Evolutionary conservation across 1,284 basidiomycete species (phyloP).

Genomic region (Sanghuangporus sanghuang): DNA sequence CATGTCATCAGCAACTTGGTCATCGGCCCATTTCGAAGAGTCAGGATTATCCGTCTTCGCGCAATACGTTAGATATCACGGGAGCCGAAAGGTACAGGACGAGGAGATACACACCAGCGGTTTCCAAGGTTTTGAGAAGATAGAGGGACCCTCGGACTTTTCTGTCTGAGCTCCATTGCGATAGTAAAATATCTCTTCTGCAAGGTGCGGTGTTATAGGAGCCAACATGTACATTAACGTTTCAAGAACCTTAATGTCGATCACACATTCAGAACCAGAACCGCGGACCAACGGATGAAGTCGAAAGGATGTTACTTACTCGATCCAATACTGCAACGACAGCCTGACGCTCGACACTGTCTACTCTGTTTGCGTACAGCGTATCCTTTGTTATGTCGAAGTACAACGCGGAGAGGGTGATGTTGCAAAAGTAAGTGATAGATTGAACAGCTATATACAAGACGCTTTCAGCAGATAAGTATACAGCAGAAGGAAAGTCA

Average conservation of each 20-base stretch:
- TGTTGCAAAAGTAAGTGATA: constrained; percentile 63
- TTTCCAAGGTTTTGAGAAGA: constrained; percentile 62
- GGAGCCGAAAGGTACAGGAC: background rate
- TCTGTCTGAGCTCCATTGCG: constrained; percentile 29
- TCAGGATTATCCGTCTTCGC: constrained; percentile 24
- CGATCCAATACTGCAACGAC: constrained; percentile 72
- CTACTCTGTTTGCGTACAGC: constrained; percentile 69
- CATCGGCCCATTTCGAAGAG: constrained; percentile 52
- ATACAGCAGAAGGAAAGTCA: background rate
- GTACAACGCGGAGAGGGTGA: constrained; percentile 78
- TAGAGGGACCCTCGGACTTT: constrained; percentile 33
- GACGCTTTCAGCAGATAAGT: background rate
- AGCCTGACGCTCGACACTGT: constrained; percentile 53
- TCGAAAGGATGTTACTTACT: constrained; percentile 35
- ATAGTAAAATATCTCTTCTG: constrained; percentile 80
- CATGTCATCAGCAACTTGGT: constrained; percentile 54
- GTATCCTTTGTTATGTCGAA: constrained; percentile 91
- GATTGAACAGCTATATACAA: constrained; percentile 46
- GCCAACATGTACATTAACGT: constrained; percentile 74
- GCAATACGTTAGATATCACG: constrained; percentile 1
- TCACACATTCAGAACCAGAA: background rate
- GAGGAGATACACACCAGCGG: constrained; percentile 41
- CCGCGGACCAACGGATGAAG: background rate
- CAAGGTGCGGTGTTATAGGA: constrained; percentile 87
- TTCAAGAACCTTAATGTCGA: constrained; percentile 51